Base-by-base conservation (phyloP, 352 stramenopile genomes). In the Thalassiosira livingstoniorum region DNA sequence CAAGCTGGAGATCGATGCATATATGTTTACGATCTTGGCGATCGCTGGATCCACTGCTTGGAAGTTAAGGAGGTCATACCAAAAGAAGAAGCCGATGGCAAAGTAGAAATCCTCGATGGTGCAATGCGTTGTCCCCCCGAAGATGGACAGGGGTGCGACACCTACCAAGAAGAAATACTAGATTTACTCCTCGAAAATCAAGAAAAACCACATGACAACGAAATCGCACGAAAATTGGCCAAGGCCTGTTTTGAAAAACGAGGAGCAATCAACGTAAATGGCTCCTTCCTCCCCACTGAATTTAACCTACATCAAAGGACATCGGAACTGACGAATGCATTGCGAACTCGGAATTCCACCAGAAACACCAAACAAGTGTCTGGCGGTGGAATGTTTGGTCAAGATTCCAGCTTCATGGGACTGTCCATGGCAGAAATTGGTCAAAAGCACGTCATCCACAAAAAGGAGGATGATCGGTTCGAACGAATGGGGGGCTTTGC, bases 21-120 rank as follows among this genome's bases (percentile, higher is more conserved):
- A 25, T 83, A 83, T 32, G 67, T 58, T 60, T 83, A 83, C 58
- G 75, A 83, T 51, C 61, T 83, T 34, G 75, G 75, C 0, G 75
- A 83, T 79, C 37, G 57, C 35, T 83, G 39, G 31, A 57, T 61
- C 47, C 75, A 82, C 39, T 42, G 47, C 15, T 47, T 82, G 25
- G 32, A 65, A 21, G 32, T 82, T 23, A 32, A 82, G 31, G 31
- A 47, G 23, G 45, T 82, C 7, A 11, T 77, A 31, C 34, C 62
- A 2, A 32, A 31, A 7, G 53, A 76, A 34, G 35, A 58, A 51
- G 64, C 65, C 1, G 54, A 78, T 72, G 75, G 75, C 25, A 63
- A 23, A 4, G 43, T 79, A 42, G 58, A n/a, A 34, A 0, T 84
- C 2, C 45, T 82, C 13, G 77, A 77, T 61, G 77, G 77, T 11